Conservation (phyloP, 208 protist genomes). For the Naegleria gruberi region DNA sequence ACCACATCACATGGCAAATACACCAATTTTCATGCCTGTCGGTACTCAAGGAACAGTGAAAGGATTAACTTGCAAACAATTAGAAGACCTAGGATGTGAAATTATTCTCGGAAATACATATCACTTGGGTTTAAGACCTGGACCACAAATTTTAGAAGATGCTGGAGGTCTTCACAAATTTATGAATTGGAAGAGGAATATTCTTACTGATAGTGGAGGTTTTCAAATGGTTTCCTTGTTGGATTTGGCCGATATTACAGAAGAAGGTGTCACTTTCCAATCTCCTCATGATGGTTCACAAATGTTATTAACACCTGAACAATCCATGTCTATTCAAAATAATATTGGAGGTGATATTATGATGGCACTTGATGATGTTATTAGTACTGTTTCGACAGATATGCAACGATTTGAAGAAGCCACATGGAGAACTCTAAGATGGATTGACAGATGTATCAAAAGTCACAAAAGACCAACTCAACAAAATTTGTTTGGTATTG, state of each 20-base stretch:
- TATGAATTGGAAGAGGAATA: constrained; percentile 84
- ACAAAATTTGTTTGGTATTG: constrained; percentile 94
- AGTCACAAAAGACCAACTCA: constrained; percentile 72
- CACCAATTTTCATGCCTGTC: constrained; percentile 96
- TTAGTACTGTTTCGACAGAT: constrained; percentile 67
- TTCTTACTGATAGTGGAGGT: constrained; percentile 95
- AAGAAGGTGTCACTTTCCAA: constrained; percentile 95
- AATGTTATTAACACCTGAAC: constrained; percentile 92
- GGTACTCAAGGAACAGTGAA: constrained; percentile 94
- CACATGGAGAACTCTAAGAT: constrained; percentile 85
- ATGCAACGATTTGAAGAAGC: constrained; percentile 83
- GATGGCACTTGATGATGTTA: constrained; percentile 98
- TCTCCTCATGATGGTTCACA: constrained; percentile 89
- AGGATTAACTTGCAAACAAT: constrained; percentile 80
- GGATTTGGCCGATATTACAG: constrained; percentile 89
- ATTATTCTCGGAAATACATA: constrained; percentile 98
- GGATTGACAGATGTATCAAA: constrained; percentile 92
- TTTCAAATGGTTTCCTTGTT: constrained; percentile 98
- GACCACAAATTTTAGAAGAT: constrained; percentile 69
- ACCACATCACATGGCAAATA: constrained; percentile 71
- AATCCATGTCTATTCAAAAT: constrained; percentile 96
- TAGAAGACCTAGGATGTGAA: constrained; percentile 80
- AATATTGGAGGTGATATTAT: constrained; percentile 97
- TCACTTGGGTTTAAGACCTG: constrained; percentile 87
- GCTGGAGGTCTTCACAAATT: constrained; percentile 94